These are phyloP conservation scores for Camelina neglecta DNA, from an alignment of 345 rosid species.

Conservation along the genomic window DNA sequence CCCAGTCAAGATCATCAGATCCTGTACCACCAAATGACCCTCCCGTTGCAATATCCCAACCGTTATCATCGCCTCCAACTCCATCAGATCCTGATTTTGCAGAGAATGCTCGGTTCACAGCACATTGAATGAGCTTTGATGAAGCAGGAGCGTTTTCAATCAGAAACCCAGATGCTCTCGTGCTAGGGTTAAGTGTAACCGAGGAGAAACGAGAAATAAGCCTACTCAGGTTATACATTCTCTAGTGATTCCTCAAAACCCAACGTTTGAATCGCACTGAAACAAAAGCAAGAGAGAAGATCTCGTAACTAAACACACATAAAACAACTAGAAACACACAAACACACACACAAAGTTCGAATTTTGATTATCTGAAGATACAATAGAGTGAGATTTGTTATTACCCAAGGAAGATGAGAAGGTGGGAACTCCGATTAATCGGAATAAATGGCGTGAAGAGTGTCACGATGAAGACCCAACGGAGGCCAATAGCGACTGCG, in stretches of 20 bases:
- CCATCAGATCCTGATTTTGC: conserved; percentile 46
- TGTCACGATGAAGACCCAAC: conserved; percentile 31
- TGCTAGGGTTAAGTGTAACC: conserved; percentile 42
- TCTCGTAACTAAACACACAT: neutral
- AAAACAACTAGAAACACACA: neutral
- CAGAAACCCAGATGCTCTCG: conserved; percentile 38
- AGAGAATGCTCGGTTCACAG: conserved; percentile 48
- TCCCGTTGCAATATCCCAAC: conserved; percentile 50
- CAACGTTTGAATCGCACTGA: conserved; percentile 16
- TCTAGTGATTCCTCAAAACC: neutral
- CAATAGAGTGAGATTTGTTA: neutral
- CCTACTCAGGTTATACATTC: conserved; percentile 54
- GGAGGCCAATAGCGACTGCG: conserved; percentile 40
- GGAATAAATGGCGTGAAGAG: conserved; percentile 37
- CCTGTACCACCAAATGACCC: conserved; percentile 48
- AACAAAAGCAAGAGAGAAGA: conserved; percentile 27
- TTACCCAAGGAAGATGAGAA: neutral
- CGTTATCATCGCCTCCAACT: conserved; percentile 47
- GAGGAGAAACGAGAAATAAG: conserved; percentile 54
- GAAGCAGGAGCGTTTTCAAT: conserved; percentile 32
- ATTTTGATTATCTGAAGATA: conserved; percentile 3
- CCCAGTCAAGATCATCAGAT: conserved; percentile 71
- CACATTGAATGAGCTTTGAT: conserved; percentile 33
- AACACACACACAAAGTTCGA: neutral
- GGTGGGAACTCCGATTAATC: conserved; percentile 30